phyloP scores from a whole-genome alignment of 208 protist species.

The Vickermania spadyakhi region DNA sequence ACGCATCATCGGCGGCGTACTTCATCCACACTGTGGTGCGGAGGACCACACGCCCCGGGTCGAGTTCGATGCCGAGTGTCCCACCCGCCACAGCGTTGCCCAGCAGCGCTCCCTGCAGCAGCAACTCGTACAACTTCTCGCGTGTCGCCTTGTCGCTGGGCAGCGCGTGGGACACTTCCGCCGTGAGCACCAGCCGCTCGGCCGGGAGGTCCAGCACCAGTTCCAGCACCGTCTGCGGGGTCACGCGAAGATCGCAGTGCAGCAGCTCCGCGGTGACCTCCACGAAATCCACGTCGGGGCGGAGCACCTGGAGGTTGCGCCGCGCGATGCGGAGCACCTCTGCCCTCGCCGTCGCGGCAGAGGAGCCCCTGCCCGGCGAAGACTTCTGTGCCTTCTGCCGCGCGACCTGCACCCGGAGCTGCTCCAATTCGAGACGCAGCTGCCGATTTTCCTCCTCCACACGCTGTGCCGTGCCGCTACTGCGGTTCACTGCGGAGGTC shows the following conservation, averaged over 20 bases:
- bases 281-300: slow-evolving; percentile 45
- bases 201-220: slow-evolving; percentile 60
- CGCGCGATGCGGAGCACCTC: slow-evolving; percentile 27
- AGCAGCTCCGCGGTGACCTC: slow-evolving; percentile 26
- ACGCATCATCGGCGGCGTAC: slow-evolving; percentile 23
- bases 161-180: slow-evolving; percentile 45
- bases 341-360: slow-evolving; percentile 5
- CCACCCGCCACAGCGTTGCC: slow-evolving; percentile 71
- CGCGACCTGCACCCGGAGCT: background rate
- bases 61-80: slow-evolving; percentile 42
- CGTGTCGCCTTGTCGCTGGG: slow-evolving; percentile 32
- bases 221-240: slow-evolving; percentile 28
- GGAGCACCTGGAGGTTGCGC: slow-evolving; percentile 38
- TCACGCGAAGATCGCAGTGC: slow-evolving; percentile 9
- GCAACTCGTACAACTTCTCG: slow-evolving; percentile 63
- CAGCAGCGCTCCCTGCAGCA: slow-evolving; percentile 62
- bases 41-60: slow-evolving; percentile 48
- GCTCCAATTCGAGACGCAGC: background rate
- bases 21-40: slow-evolving; percentile 41
- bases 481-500: too few relatives aligned
- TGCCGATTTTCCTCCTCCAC: slow-evolving; percentile 3
- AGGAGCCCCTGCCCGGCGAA: slow-evolving; percentile 7
- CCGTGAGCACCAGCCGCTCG: slow-evolving; percentile 65
- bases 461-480: too few relatives aligned
- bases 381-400: slow-evolving; percentile 18